A percentile compares a stretch with the other conserved stretches of the same genome.
These are phyloP conservation scores for Aphanomyces astaci DNA, from an alignment of 352 stramenopile genomes.

Conservation along the genomic window DNA sequence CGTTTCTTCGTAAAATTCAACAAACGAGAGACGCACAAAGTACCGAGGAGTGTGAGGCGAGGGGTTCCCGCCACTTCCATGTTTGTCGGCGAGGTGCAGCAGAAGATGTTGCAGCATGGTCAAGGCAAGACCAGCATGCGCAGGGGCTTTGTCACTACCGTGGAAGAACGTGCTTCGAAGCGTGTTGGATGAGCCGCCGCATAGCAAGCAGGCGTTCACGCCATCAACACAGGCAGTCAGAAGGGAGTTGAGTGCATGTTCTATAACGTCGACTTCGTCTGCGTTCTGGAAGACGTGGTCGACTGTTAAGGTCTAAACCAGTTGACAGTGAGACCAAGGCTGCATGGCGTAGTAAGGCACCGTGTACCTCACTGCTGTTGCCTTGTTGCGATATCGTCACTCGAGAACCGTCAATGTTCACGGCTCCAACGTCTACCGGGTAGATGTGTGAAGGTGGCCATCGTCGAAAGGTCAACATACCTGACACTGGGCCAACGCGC, in stretches of 20 bases:
- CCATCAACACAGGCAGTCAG: slow-evolving; percentile 40
- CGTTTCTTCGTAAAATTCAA: slow-evolving; percentile 48
- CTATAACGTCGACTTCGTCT: slow-evolving; percentile 36
- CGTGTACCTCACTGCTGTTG: neutral
- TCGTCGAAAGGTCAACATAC: neutral
- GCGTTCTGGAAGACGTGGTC: slow-evolving; percentile 41
- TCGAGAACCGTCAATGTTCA: neutral
- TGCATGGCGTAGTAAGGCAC: too few species aligned
- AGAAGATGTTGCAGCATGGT: slow-evolving; percentile 35
- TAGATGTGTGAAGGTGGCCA: too few species aligned
- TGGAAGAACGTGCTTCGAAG: slow-evolving; percentile 38
- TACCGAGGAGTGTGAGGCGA: slow-evolving; percentile 25
- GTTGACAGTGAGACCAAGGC: too few species aligned
- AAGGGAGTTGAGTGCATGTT: slow-evolving; percentile 37
- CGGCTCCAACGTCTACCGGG: neutral
- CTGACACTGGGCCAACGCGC: neutral
- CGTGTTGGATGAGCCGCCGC: slow-evolving; percentile 34
- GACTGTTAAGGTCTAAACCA: neutral
- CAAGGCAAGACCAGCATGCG: slow-evolving; percentile 28
- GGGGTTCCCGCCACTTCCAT: neutral
- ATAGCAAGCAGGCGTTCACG: slow-evolving; percentile 42
- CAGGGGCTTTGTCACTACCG: slow-evolving; percentile 10
- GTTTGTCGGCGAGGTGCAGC: slow-evolving; percentile 30
- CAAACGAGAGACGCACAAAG: slow-evolving; percentile 38
- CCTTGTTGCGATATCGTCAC: neutral